Percentiles rank a stretch among this genome's conserved stretches.
phyloP scores from a whole-genome alignment of 768 basidiomycete species.

The Butyriboletus loyo region DNA sequence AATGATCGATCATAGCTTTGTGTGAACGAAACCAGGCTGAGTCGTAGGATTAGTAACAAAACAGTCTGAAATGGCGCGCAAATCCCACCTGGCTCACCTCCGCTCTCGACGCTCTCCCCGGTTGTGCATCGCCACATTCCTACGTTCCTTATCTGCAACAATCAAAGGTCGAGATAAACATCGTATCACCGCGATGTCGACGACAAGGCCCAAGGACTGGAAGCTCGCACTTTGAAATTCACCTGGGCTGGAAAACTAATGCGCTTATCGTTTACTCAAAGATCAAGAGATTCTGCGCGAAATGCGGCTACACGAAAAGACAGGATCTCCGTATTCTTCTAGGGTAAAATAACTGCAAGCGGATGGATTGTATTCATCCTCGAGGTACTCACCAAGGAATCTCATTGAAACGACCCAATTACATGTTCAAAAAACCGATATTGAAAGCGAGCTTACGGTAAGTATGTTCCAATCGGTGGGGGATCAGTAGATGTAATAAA shows the following conservation, averaged over 20 bases:
- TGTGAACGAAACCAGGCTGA: neutral
- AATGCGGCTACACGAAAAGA: neutral
- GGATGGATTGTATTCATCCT: neutral
- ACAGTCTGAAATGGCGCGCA: neutral
- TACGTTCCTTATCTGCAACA: neutral
- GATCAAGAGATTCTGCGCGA: neutral
- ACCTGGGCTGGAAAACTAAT: too few relatives aligned
- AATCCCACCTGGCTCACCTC: too few relatives aligned
- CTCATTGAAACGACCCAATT: neutral
- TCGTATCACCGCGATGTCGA: neutral
- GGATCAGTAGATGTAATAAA: slow-evolving; percentile 1
- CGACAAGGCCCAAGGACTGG: too few relatives aligned
- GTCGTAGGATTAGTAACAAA: slow-evolving; percentile 4
- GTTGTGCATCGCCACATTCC: neutral
- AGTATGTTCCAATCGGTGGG: neutral
- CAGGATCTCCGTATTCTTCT: neutral
- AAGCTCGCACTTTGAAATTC: too few relatives aligned
- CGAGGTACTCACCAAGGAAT: slow-evolving; percentile 7
- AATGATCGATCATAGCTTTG: slow-evolving; percentile 4
- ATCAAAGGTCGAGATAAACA: neutral
- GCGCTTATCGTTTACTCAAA: neutral
- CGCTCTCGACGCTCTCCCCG: neutral
- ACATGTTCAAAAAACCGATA: neutral
- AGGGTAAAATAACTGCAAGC: neutral
- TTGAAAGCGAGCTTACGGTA: slow-evolving; percentile 3